Base-by-base conservation (phyloP, 2,329 filamentous ascomycete species). In the Pseudogymnoascus sp. region DNA sequence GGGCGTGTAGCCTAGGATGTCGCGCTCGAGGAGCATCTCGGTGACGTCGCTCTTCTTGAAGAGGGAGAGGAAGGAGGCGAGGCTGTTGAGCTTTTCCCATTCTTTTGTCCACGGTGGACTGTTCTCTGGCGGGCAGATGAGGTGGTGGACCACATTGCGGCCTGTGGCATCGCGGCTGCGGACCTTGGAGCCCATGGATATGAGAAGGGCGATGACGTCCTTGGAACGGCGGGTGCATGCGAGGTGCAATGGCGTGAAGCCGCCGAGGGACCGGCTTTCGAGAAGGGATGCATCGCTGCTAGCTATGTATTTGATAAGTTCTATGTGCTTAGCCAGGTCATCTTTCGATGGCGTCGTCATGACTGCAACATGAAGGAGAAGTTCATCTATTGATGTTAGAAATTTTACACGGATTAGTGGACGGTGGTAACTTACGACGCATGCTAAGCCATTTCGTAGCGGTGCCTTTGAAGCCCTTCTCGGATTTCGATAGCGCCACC, bases 171-270 rank as follows among this genome's bases (percentile, higher is more conserved):
- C 87, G 24, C 86, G 86, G 35, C 77, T 77, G 0, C 84, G 83
- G 70, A 90, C 87, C 70, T 95, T 85, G 2, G 89, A 89, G 2
- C 89, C 89, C 26, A 82, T 84, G 1, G 81, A 77, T 60, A 93
- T 79, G 37, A 96, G 79, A 0, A 84, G 77, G 69, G 84, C 83
- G 14, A 82, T 82, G 19, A 82, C 81, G 1, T 84, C 76, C 14
- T 80, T 68, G 19, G 82, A 81, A 10, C 82, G 81, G 2, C 84
- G 75, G 2, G 78, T 75, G 65, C 86, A 88, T 1, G 90, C 89
- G 8, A 90, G 72, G 63, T 86, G 81, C 0, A 96, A 78, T 1
- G 91, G 90, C 0, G 89, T 93, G 60, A 82, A 77, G 0, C 84
- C 84, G 6, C 77, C 70, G 1, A 78, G 73, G 1, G 81, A 84